phyloP scores from a whole-genome alignment of 2,329 filamentous ascomycete genomes.

The Fusarium devonianum region DNA sequence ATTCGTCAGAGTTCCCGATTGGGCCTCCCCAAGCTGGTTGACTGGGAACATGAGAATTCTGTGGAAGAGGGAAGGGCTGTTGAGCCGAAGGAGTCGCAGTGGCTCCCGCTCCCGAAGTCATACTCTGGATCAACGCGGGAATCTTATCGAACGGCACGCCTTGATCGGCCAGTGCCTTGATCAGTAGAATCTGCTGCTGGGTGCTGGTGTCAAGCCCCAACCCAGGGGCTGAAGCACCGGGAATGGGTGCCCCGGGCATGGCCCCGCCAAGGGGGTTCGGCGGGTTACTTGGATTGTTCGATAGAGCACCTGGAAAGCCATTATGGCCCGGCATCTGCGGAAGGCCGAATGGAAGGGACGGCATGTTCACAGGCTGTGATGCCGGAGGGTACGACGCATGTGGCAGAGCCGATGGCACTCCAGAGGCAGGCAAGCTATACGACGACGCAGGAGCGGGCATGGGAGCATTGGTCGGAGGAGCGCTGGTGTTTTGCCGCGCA shows the following conservation, averaged over 20 bases:
- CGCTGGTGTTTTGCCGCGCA: constrained; percentile 73
- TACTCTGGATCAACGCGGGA: constrained; percentile 62
- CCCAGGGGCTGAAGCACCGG: constrained; percentile 38
- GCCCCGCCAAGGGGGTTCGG: constrained; percentile 44
- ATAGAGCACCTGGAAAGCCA: constrained; percentile 44
- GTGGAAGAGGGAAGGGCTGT: constrained; percentile 49
- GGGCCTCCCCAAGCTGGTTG: constrained; percentile 46
- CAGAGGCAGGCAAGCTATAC: constrained; percentile 47
- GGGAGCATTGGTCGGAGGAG: constrained; percentile 51
- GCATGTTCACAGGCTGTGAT: constrained; percentile 67
- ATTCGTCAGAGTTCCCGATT: constrained; percentile 48
- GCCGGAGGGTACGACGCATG: constrained; percentile 51
- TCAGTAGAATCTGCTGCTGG: constrained; percentile 75
- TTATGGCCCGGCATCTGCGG: constrained; percentile 47
- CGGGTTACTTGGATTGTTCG: constrained; percentile 41
- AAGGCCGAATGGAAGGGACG: constrained; percentile 53
- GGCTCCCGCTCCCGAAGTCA: constrained; percentile 50
- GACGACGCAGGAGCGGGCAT: constrained; percentile 54
- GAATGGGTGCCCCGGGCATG: constrained; percentile 46
- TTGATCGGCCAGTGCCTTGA: constrained; percentile 78
- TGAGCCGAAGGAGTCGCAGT: constrained; percentile 42
- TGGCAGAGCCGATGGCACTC: constrained; percentile 43
- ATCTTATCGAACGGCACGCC: constrained; percentile 82
- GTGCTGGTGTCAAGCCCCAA: constrained; percentile 60
- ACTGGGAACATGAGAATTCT: constrained; percentile 51